Evolutionary conservation across 345 rosid genomes (phyloP), one percentile per base, ranked within the genome.

Genomic region (Mercurialis annua): DNA sequence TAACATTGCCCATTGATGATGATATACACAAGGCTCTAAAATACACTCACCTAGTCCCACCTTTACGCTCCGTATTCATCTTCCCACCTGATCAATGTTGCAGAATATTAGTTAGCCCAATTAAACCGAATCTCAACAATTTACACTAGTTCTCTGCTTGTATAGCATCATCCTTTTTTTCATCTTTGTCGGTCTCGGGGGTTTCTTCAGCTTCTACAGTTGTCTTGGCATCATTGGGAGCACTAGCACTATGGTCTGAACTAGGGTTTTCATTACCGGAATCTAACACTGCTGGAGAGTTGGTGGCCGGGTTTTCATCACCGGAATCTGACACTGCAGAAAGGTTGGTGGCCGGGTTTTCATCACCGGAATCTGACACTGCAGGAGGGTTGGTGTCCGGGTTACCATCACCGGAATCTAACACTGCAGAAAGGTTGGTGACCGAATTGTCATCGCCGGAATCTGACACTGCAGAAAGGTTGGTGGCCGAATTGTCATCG

Each of bases 151-250:
- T 68, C 68, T 21, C 77, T 21, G 62, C 50, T 54, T 69, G 62
- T 38, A 68, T 62, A 23, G 59, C 61, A 31, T 0, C 64, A 30
- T 56, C 68, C 62, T 65, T 30, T 10, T 27, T 26, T 18, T 66
- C 69, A 27, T 73, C 78, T 70, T 72, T 43, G 65, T 67, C 34
- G 21, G 47, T 59, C 30, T 58, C 82, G 30, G 36, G 29, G 36
- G 49, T 49, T 36, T 2, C 65, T n/a, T 65, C 75, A 21, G 65
- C 31, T 70, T 53, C 68, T 20, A 36, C 6, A 20, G 36, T 73
- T 3, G 44, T 59, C 49, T 59, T 44, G 33, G 29, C 66, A 40
- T 10, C 67, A 58, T 65, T 70, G 59, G 68, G 1, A 36, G 38
- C 57, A 66, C 49, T n/a, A 51, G 65, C 29, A 21, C n/a, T n/a